Evolutionary conservation across 352 stramenopile genomes (phyloP).

Genomic region (Phytopythium kandeliae): DNA sequence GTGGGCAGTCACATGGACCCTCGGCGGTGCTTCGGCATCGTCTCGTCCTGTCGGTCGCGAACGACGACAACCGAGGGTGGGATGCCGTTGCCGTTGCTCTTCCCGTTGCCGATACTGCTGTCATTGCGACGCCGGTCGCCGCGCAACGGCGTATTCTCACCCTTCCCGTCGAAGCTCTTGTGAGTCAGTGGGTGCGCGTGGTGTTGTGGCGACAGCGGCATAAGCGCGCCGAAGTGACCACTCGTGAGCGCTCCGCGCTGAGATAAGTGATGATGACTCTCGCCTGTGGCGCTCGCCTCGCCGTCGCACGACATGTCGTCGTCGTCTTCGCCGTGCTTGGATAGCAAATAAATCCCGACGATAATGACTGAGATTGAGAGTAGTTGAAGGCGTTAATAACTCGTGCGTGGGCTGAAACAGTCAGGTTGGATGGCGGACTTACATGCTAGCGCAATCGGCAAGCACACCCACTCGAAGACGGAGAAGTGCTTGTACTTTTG

Average conservation of each 20-base stretch:
- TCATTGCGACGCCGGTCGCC: slow-evolving; percentile 2
- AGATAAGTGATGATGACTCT: slow-evolving; percentile 23
- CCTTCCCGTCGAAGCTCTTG: slow-evolving; percentile 46
- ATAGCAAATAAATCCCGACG: slow-evolving; percentile 74
- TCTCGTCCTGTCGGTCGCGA: slow-evolving; percentile 1
- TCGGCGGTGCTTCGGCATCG: slow-evolving; percentile 2
- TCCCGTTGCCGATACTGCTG: neutral
- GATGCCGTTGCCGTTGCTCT: neutral
- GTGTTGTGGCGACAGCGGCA: slow-evolving; percentile 64
- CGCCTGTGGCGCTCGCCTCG: slow-evolving; percentile 14
- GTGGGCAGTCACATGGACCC: slow-evolving; percentile 2
- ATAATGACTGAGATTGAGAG: slow-evolving; percentile 59
- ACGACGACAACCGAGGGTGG: slow-evolving; percentile 1
- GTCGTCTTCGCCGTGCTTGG: slow-evolving; percentile 67
- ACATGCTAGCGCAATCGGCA: slow-evolving; percentile 74
- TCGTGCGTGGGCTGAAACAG: neutral
- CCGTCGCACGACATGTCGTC: slow-evolving; percentile 14
- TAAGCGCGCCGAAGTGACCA: slow-evolving; percentile 73
- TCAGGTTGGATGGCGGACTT: slow-evolving; percentile 13
- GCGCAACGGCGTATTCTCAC: slow-evolving; percentile 37
- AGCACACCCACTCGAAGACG: slow-evolving; percentile 73
- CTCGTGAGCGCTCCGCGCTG: slow-evolving; percentile 43
- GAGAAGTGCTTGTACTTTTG: slow-evolving; percentile 79
- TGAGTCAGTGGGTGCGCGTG: slow-evolving; percentile 34
- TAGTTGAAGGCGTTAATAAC: no score